Base-by-base conservation (phyloP, 1,139 yeast genomes). In the Yamadazyma kanchanaburiensis region DNA sequence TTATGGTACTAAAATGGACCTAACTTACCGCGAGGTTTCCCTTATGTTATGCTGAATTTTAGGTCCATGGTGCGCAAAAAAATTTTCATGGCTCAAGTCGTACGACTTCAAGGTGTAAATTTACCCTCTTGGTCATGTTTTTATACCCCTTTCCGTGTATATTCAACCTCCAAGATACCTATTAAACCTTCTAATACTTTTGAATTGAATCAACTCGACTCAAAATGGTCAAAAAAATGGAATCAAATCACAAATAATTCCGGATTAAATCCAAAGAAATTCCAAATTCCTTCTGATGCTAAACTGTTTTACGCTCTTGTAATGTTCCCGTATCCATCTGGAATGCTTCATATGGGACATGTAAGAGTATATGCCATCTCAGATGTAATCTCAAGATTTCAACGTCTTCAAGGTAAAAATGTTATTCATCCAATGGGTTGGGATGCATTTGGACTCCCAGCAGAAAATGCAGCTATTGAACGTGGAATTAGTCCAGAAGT, bases 391-490 rank as follows among this genome's bases (percentile, higher is more conserved):
- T 75, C 95, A 1, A 62, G 97, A 42, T 91, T 75, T 55, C 75
- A 86, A 45, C 64, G 94, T 40, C 71, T 85, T 58, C 74, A 72
- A 34, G 96, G 96, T 1, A 74, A 70, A 40, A 63, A 79, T 25
- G 96, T 89, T 12, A 69, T 89, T 5, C 95, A 91, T 52, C 96
- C 98, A 0, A 89, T 91, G 95, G 98, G 98, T 0, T 91, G 97
- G 96, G 98, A 91, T 64, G 95, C 97, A 0, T 91, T 91, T 65
- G 98, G 98, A 0, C 65, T 91, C 23, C 98, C 98, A 0, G 98
- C 98, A 0, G 98, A 91, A 52, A 91, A 91, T 56, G 98, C 98
- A 0, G 98, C 98, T 0, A 79, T 86, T 18, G 96, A 89, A 51
- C 63, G 95, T 40, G 79, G 80, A 1, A 70, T 85, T 11, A 78